A percentile compares a stretch with the other conserved stretches of the same genome.
Conservation (phyloP, 257 asterid species). For the Solanum tarijense region DNA sequence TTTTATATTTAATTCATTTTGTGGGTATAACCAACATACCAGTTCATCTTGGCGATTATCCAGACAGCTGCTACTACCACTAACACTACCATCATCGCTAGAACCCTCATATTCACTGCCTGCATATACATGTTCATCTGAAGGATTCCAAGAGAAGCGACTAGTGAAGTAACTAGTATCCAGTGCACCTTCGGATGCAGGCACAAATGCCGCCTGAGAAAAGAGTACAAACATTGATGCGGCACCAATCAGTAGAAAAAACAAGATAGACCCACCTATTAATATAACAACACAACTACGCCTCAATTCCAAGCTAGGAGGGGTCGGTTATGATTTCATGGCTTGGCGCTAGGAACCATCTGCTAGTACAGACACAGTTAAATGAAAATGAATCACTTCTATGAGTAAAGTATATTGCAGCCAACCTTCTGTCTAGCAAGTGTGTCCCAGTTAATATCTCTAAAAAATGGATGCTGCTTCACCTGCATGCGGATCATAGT, state of each 20-base stretch:
- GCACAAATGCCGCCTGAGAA: constrained; percentile 85
- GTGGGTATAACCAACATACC: constrained; percentile 28
- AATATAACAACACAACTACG: background rate
- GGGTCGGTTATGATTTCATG: background rate
- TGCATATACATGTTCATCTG: constrained; percentile 82
- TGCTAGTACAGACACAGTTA: background rate
- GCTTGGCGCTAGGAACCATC: background rate
- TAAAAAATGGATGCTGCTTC: constrained; percentile 84
- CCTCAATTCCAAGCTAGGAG: background rate
- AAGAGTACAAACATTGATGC: background rate
- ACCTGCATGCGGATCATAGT: constrained; percentile 39
- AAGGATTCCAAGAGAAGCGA: constrained; percentile 87
- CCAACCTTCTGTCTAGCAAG: constrained; percentile 93
- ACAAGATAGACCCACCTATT: background rate
- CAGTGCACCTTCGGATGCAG: constrained; percentile 83
- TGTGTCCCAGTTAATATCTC: constrained; percentile 97
- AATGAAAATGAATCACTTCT: background rate
- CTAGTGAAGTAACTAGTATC: constrained; percentile 97
- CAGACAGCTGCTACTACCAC: constrained; percentile 79
- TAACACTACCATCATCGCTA: constrained; percentile 78
- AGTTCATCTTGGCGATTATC: constrained; percentile 88
- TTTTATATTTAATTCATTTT: background rate
- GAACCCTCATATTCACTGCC: constrained; percentile 82
- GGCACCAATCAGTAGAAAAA: background rate
- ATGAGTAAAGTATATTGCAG: background rate